Evolutionary conservation across 2,329 filamentous ascomycete genomes (phyloP).

Genomic region (Mariannaea elegans): DNA sequence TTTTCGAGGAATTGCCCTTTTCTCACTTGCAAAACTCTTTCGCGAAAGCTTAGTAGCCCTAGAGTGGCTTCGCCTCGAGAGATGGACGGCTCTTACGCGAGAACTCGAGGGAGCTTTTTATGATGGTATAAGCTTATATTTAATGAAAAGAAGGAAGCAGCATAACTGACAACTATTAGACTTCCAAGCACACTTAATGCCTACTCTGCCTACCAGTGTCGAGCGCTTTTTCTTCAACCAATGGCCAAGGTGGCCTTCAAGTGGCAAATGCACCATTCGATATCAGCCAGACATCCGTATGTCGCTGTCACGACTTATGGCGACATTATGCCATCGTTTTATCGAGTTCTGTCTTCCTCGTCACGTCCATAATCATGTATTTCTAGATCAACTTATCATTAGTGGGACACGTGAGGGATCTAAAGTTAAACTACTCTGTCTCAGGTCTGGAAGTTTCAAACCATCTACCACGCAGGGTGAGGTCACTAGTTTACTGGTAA

Average conservation of each 20-base stretch:
- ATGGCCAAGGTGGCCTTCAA: not conserved
- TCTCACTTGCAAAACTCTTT: slow-evolving; percentile 14
- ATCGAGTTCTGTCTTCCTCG: slow-evolving; percentile 3
- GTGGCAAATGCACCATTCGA: not conserved
- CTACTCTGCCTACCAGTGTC: slow-evolving; percentile 9
- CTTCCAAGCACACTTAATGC: slow-evolving; percentile 2
- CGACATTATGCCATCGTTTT: slow-evolving; percentile 9
- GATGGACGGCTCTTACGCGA: not conserved
- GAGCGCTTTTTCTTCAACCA: slow-evolving; percentile 2
- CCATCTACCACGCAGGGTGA: accelerated
- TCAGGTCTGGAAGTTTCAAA: not conserved
- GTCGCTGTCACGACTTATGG: not conserved
- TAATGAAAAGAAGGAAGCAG: not conserved
- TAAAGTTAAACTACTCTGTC: slow-evolving; percentile 9
- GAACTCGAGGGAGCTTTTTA: not conserved
- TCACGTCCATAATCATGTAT: accelerated
- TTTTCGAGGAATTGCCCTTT: not conserved
- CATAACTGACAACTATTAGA: slow-evolving; percentile 17
- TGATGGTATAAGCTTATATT: not conserved
- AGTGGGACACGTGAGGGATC: not conserved
- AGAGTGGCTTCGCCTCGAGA: slow-evolving; percentile 14
- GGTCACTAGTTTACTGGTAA: not conserved
- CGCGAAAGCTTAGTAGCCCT: slow-evolving; percentile 13
- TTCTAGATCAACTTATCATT: not conserved
- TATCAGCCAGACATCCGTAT: not conserved